Percentiles rank a stretch among this genome's conserved stretches.
These are phyloP conservation scores for Orbilia javanica DNA, from an alignment of 2,329 filamentous ascomycete species.

Conservation along the genomic window DNA sequence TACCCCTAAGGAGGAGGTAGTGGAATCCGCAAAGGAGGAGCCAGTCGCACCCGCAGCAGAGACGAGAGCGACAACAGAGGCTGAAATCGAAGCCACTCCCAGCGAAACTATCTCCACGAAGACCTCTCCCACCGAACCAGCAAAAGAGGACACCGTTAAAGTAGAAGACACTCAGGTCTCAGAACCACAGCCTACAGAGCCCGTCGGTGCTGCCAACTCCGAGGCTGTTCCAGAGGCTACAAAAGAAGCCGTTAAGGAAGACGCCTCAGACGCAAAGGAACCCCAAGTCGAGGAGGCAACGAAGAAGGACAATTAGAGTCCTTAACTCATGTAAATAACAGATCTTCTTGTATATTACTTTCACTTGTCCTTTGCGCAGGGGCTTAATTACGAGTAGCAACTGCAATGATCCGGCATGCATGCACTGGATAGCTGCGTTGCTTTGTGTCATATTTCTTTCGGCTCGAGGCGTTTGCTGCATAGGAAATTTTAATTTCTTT, in stretches of 20 bases:
- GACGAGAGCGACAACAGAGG: not conserved
- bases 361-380: constrained; percentile 1
- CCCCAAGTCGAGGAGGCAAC: constrained; percentile 48
- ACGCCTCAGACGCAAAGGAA: constrained; percentile 45
- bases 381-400: constrained; percentile 9
- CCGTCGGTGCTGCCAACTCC: constrained; percentile 46
- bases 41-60: not conserved
- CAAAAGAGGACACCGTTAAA: not conserved
- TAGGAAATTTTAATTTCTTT: constrained; percentile 38
- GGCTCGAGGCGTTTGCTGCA: constrained; percentile 24
- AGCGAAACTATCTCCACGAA: constrained; percentile 7
- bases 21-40: not conserved
- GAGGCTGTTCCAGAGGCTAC: constrained; percentile 36
- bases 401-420: not conserved
- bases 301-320: constrained; percentile 40
- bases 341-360: constrained; percentile 49
- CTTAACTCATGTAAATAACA: constrained; percentile 32
- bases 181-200: constrained; percentile 44
- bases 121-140: not conserved
- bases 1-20: not conserved
- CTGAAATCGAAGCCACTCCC: constrained; percentile 8
- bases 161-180: not conserved
- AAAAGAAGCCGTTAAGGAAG: constrained; percentile 30
- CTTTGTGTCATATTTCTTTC: constrained; percentile 24
- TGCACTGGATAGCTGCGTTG: constrained; percentile 24